These are phyloP conservation scores for Talaromyces albobiverticillius DNA, from an alignment of 2,329 filamentous ascomycete genomes.

Conservation along the genomic window DNA sequence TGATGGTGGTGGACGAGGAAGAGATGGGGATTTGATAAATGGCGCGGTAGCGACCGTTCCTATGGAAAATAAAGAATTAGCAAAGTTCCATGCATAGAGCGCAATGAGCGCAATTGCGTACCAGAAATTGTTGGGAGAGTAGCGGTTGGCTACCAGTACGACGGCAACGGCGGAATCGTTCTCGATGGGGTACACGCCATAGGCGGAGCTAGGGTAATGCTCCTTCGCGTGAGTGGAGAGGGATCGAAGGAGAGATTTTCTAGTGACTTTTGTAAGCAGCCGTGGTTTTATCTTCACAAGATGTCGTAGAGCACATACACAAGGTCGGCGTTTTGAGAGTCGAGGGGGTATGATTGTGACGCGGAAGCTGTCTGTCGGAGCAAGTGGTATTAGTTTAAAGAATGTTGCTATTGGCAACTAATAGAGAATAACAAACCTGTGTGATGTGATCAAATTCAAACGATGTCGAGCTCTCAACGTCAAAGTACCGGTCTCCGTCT, in stretches of 20 bases:
- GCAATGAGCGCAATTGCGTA: slow-evolving; percentile 36
- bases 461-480: slow-evolving; percentile 81
- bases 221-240: slow-evolving; percentile 75
- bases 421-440: slow-evolving; percentile 52
- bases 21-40: slow-evolving; percentile 75
- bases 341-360: slow-evolving; percentile 74
- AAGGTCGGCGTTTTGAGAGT: slow-evolving; percentile 73
- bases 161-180: slow-evolving; percentile 74
- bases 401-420: not conserved
- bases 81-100: not conserved
- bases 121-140: slow-evolving; percentile 98
- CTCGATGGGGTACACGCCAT: slow-evolving; percentile 78
- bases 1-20: slow-evolving; percentile 57
- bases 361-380: slow-evolving; percentile 70
- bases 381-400: not conserved
- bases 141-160: slow-evolving; percentile 89
- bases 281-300: not conserved
- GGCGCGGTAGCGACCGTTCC: slow-evolving; percentile 95
- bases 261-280: not conserved
- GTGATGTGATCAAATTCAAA: slow-evolving; percentile 84
- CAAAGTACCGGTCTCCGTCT: slow-evolving; percentile 80
- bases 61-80: slow-evolving; percentile 29
- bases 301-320: slow-evolving; percentile 58
- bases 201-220: slow-evolving; percentile 79
- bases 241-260: slow-evolving; percentile 78